These are phyloP conservation scores for Fragaria nilgerrensis DNA, from an alignment of 306 rosid species.

Conservation along the genomic window DNA sequence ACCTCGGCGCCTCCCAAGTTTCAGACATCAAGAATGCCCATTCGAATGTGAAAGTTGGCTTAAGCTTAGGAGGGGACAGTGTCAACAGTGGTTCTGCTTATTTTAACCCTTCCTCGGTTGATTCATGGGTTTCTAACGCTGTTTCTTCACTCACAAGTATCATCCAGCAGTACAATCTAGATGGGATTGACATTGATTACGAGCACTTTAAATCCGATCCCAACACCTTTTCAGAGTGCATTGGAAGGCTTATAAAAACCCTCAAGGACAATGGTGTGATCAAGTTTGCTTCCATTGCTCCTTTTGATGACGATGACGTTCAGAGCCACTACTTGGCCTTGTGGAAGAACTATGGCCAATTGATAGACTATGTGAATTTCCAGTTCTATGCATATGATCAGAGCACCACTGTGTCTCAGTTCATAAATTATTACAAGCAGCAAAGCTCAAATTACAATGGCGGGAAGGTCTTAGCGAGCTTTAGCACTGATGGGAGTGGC, in stretches of 20 bases:
- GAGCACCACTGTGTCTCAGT: constrained; percentile 56
- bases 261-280: constrained; percentile 51
- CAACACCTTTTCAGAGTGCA: constrained; percentile 58
- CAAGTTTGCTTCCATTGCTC: constrained; percentile 72
- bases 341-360: constrained; percentile 60
- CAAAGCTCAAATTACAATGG: constrained; percentile 59
- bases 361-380: constrained; percentile 78
- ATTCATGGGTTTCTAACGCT: constrained; percentile 82
- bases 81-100: constrained; percentile 26
- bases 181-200: constrained; percentile 76
- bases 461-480: constrained; percentile 68
- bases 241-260: constrained; percentile 50
- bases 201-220: constrained; percentile 65
- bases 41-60: constrained; percentile 66
- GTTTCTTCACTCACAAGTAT: no score
- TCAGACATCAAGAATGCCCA: constrained; percentile 46
- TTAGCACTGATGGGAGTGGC: constrained; percentile 55
- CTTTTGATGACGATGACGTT: constrained; percentile 58
- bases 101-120: constrained; percentile 60
- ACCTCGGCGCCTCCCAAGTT: constrained; percentile 69
- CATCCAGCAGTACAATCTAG: constrained; percentile 52
- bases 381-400: constrained; percentile 79
- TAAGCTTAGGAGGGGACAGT: constrained; percentile 72
- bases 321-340: constrained; percentile 62
- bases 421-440: constrained; percentile 45